Base-by-base conservation (phyloP, 2,329 filamentous ascomycete genomes). In the Trichophyton mentagrophytes region DNA sequence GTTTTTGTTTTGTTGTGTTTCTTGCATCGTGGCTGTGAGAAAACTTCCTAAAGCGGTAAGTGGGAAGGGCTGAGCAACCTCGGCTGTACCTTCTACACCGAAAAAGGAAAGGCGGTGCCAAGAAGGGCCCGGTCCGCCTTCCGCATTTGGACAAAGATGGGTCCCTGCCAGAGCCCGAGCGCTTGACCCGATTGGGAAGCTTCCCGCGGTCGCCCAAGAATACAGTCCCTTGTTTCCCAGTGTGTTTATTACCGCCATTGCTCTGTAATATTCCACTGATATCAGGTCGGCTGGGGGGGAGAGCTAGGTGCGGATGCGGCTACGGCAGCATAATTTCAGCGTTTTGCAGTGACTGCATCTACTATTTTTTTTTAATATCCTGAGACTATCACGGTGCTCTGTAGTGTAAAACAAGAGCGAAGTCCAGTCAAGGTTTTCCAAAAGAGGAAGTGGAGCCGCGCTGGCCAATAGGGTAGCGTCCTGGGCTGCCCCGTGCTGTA, bases 21-120 rank as follows among this genome's bases (percentile, higher is more conserved):
- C 9, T 22, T 15, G 46, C 20, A 49, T 33, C 25, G 49, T 55
- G 49, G 49, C 49, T 55, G 49, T 55, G 49, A 36, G 7, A 36
- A 53, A 27, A 11, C 27, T 27, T 55, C 49, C 49, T 27, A 55
- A 55, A 55, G 49, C 49, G 49, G 49, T 7, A 55, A 55, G 49
- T 55, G 49, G 49, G 49, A 53, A 55, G 49, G 49, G 49, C 49
- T 55, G 49, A 55, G 49, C 49, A 33, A 20, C 49, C 49, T 55
- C 49, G 49, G 49, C 27, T 55, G 46, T 55, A n/a, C 49, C 27
- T 55, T 27, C 49, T 11, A 27, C 25, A 6, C 27, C 49, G 1
- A 55, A 55, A 55, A 27, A 13, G 49, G 49, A 55, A 55, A 55
- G 49, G 27, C 15, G 13, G 11, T 20, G 49, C 49, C 49, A 55